Base-by-base conservation (phyloP, 1,139 yeast genomes). In the Debaryomycetaceae sp. region DNA sequence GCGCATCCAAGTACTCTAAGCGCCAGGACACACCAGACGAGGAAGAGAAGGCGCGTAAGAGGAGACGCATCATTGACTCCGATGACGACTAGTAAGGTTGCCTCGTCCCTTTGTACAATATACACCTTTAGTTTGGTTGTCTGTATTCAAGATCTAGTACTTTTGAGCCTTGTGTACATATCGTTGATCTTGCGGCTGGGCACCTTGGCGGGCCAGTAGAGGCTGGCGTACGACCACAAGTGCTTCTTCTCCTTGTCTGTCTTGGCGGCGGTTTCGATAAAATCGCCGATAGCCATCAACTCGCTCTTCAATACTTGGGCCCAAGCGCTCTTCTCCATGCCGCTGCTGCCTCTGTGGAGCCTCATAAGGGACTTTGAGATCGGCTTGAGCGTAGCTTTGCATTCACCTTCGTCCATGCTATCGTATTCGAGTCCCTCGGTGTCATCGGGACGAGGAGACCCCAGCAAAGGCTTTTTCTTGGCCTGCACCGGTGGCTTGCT, bases 171-270 rank as follows among this genome's bases (percentile, higher is more conserved):
- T 48, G 72, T 72, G 56, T 89, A 91, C 96, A 91, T 91, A 31
- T 78, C 83, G 55, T 75, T 75, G 45, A 91, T 78, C 58, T 83
- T 83, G 28, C 71, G 65, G 37, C 95, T 83, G 25, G 85, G 78
- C n/a, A 83, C 97, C 41, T 78, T 77, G 2, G 80, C 85, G 1
- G 98, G 98, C 98, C 98, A 91, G 54, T 83, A 91, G 38, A 77
- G 74, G 23, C 93, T 74, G 6, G 96, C 94, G 56, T 83, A 85
- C 16, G 85, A 75, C 98, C 99, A 91, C 37, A 91, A 62, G 47
- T 89, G 96, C 51, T 75, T 79, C 40, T 69, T 63, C 30, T 66
- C 43, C 44, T 65, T 71, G 19, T 56, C 62, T n/a, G 30, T 44
- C 27, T 39, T 40, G 9, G 39, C 29, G n/a, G 53, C 49, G 25